Conservation (phyloP, 169 alveolate genomes). For the Cryptosporidium meleagridis region DNA sequence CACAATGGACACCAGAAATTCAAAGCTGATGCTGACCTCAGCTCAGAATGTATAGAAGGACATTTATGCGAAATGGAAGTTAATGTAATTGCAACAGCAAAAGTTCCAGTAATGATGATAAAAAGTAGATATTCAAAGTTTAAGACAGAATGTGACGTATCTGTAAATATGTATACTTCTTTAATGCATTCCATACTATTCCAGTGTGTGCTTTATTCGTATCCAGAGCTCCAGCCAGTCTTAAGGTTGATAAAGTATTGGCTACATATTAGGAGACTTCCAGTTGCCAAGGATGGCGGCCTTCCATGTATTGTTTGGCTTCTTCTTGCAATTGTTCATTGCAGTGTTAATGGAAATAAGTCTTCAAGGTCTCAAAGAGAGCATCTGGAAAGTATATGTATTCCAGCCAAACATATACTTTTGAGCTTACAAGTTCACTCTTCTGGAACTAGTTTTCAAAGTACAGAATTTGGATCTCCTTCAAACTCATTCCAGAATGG, state of each 20-base stretch:
- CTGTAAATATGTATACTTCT: constrained; percentile 88
- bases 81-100: constrained; percentile 88
- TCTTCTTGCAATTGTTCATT: constrained; percentile 81
- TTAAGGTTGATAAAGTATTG: constrained; percentile 88
- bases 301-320: constrained; percentile 91
- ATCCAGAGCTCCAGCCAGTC: constrained; percentile 86
- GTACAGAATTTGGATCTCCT: constrained; percentile 66
- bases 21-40: constrained; percentile 10
- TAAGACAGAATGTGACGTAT: constrained; percentile 87
- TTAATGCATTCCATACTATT: constrained; percentile 88
- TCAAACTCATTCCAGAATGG: constrained; percentile 8
- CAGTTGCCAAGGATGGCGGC: constrained; percentile 92
- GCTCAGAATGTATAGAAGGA: constrained; percentile 72
- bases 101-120: constrained; percentile 89
- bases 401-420: constrained; percentile 57
- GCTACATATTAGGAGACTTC: constrained; percentile 85
- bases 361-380: constrained; percentile 42
- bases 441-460: constrained; percentile 42
- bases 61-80: constrained; percentile 76
- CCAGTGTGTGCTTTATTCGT: constrained; percentile 80
- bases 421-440: constrained; percentile 49
- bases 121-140: constrained; percentile 77
- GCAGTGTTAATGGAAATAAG: constrained; percentile 24
- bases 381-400: constrained; percentile 49
- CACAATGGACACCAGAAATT: constrained; percentile 5